Conservation (phyloP, 176 grass and related monocot species). For the Areca catechu region DNA sequence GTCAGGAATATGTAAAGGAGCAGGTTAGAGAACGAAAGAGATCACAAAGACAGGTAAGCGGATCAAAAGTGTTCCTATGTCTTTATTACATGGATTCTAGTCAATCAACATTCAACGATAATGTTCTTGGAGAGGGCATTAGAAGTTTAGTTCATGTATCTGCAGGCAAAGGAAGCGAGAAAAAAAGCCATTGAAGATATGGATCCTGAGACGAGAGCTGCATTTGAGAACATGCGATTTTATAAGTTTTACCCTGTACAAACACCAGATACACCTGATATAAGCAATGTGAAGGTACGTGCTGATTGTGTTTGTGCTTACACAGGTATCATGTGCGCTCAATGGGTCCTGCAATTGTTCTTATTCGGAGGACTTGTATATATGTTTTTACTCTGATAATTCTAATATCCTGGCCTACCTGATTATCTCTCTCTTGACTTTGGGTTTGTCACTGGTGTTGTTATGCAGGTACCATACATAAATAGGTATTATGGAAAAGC, state of each 20-base stretch:
- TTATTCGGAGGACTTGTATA: too few species aligned
- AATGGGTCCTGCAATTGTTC: too few species aligned
- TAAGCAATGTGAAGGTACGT: slow-evolving; percentile 60
- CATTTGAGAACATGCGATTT: slow-evolving; percentile 61
- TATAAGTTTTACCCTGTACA: slow-evolving; percentile 89
- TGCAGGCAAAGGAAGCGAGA: slow-evolving; percentile 73
- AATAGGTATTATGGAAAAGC: slow-evolving; percentile 70
- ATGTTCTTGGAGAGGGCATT: background rate
- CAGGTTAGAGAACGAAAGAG: slow-evolving; percentile 68
- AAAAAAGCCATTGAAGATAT: slow-evolving; percentile 79
- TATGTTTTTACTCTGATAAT: too few species aligned
- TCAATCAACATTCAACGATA: too few species aligned
- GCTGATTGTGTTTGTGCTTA: too few species aligned
- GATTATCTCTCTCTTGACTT: too few species aligned
- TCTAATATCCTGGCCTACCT: too few species aligned
- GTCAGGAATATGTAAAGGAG: slow-evolving; percentile 70
- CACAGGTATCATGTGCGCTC: too few species aligned
- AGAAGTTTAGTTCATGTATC: slow-evolving; percentile 14
- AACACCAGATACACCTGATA: slow-evolving; percentile 59
- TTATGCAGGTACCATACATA: slow-evolving; percentile 47
- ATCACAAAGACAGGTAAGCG: slow-evolving; percentile 52
- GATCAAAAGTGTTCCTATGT: slow-evolving; percentile 6
- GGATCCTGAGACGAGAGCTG: slow-evolving; percentile 58
- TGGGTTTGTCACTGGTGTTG: background rate
- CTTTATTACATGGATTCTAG: too few species aligned